Conservation (phyloP, 1,139 yeast genomes). For the Yamadazyma atlantica region DNA sequence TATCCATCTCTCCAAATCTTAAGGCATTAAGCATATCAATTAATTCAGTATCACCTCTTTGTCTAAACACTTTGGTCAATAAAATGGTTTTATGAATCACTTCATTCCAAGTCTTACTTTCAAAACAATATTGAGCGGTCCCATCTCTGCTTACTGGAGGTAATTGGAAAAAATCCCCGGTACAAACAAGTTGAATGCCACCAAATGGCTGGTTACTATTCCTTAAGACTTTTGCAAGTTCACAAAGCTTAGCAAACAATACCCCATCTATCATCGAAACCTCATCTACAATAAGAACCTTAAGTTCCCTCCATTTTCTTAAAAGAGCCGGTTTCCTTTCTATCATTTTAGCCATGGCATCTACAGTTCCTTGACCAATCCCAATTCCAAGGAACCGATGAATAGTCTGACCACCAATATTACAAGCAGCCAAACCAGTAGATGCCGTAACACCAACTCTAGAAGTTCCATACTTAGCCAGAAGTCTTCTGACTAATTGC, state of each 20-base stretch:
- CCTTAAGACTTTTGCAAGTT: slow-evolving; percentile 55
- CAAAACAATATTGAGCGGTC: slow-evolving; percentile 52
- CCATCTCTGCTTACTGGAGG: slow-evolving; percentile 69
- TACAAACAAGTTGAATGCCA: slow-evolving; percentile 73
- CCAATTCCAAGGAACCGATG: slow-evolving; percentile 82
- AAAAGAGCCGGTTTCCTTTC: slow-evolving; percentile 41
- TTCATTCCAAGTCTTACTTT: slow-evolving; percentile 54
- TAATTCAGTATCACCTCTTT: slow-evolving; percentile 64
- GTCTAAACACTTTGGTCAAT: slow-evolving; percentile 68
- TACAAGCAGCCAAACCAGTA: slow-evolving; percentile 88
- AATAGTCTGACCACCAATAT: slow-evolving; percentile 80
- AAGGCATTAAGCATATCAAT: slow-evolving; percentile 74
- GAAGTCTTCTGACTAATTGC: slow-evolving; percentile 50
- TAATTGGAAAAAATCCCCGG: slow-evolving; percentile 85
- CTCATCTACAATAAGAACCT: slow-evolving; percentile 75
- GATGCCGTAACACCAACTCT: slow-evolving; percentile 84
- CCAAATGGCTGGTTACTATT: slow-evolving; percentile 61
- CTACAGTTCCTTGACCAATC: slow-evolving; percentile 54
- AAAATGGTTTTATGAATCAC: slow-evolving; percentile 57
- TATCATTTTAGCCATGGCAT: slow-evolving; percentile 44
- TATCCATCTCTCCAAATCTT: slow-evolving; percentile 62
- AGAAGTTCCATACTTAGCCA: slow-evolving; percentile 38
- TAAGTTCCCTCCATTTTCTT: slow-evolving; percentile 60
- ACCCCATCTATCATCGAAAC: slow-evolving; percentile 78
- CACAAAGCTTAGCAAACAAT: slow-evolving; percentile 63